phyloP scores from a whole-genome alignment of 495 filamentous ascomycete species.

The Thozetella sp. region DNA sequence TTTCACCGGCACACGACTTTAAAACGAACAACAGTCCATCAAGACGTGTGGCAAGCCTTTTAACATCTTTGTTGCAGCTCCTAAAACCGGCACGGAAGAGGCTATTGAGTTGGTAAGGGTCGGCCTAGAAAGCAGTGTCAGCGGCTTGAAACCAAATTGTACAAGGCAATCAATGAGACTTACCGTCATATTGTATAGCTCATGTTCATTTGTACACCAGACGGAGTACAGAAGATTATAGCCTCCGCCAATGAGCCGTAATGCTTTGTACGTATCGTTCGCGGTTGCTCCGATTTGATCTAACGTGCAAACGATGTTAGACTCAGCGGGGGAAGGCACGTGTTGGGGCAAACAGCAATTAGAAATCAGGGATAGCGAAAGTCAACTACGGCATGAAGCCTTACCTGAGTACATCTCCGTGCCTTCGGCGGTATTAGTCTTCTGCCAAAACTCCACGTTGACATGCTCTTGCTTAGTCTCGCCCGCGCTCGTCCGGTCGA shows the following conservation, averaged over 20 bases:
- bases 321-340: too few relatives aligned
- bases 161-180: constrained; percentile 1
- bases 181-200: constrained; percentile 58
- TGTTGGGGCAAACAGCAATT: too few relatives aligned
- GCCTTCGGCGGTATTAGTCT: too few relatives aligned
- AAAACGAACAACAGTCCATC: constrained; percentile 59
- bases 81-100: constrained; percentile 33
- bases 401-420: too few relatives aligned
- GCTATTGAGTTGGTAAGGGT: constrained; percentile 57
- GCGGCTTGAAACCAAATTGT: neutral
- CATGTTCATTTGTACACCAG: constrained; percentile 61
- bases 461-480: constrained; percentile 59
- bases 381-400: too few relatives aligned
- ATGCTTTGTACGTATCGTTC: constrained; percentile 66
- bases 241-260: constrained; percentile 47
- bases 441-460: constrained; percentile 66
- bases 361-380: too few relatives aligned
- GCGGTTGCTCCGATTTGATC: too few relatives aligned
- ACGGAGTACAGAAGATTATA: constrained; percentile 62
- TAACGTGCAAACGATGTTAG: too few relatives aligned
- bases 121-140: constrained; percentile 30
- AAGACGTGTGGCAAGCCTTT: constrained; percentile 40
- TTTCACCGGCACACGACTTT: constrained; percentile 55
- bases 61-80: constrained; percentile 32
- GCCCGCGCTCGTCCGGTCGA: constrained; percentile 24